Evolutionary conservation across 2,329 filamentous ascomycete species (phyloP).

Genomic region (Aspergillus fructus): DNA sequence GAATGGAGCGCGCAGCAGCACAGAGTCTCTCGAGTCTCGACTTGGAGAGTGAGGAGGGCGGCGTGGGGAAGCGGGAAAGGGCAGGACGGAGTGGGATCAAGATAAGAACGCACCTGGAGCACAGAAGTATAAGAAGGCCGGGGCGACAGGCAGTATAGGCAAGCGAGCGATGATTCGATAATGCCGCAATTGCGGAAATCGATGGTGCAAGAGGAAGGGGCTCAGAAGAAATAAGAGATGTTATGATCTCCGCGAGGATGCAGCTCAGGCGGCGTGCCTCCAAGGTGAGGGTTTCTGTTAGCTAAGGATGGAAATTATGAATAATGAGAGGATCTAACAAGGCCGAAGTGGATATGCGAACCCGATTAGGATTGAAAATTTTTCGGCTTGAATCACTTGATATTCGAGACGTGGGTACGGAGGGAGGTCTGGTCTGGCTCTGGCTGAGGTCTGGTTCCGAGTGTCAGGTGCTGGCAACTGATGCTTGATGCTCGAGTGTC

Average conservation of each 20-base stretch:
- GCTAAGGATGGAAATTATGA: slow-evolving; percentile 16
- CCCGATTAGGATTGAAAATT: neutral
- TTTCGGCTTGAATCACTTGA: neutral
- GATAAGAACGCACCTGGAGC: slow-evolving; percentile 7
- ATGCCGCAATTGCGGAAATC: slow-evolving; percentile 23
- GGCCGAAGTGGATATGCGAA: slow-evolving; percentile 1
- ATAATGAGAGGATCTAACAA: slow-evolving; percentile 15
- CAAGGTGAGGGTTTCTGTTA: slow-evolving; percentile 18
- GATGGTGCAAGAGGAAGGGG: slow-evolving; percentile 21
- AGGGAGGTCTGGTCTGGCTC: neutral
- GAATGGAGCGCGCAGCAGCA: slow-evolving; percentile 5
- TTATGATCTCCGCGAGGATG: slow-evolving; percentile 4
- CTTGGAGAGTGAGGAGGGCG: neutral
- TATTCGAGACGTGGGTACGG: neutral
- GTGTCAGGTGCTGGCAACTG: neutral
- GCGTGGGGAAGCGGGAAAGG: neutral
- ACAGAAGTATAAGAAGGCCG: slow-evolving; percentile 1
- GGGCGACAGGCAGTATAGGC: neutral
- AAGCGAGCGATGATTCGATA: slow-evolving; percentile 11
- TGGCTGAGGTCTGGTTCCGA: neutral
- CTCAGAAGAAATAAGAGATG: slow-evolving; percentile 7
- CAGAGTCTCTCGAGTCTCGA: neutral
- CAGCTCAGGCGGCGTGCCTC: neutral
- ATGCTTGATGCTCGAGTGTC: no score
- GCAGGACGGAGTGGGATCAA: neutral